Base-by-base conservation (phyloP, 176 grass and related monocot species). In the Otatea glauca region DNA sequence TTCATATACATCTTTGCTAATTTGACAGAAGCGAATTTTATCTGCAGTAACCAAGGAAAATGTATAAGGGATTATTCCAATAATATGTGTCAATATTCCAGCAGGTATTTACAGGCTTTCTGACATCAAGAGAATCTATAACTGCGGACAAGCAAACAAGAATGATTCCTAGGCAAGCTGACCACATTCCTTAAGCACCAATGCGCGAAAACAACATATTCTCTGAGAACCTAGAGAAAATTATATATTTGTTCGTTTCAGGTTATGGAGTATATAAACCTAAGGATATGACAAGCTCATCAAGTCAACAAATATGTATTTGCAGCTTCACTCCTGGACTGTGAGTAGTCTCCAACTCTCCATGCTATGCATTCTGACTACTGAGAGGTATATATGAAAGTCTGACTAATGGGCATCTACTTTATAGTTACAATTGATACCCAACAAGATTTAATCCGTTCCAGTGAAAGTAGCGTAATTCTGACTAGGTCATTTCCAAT, bases 11-110 rank as follows among this genome's bases (percentile, higher is more conserved):
- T 94, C 75, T 99, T 99, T 18, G 93, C 96, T 87, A 99, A 79
- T 67, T 94, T 99, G 5, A 99, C 96, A 4, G 96, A 99, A 45
- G 93, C 92, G 88, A 98, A 95, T 86, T 98, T 98, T 89, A 98
- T 98, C 93, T 98, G 87, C 55, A 88, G 62, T 34, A 54, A 45
- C 9, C 61, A 72, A 75, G 48, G 9, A 66, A 64, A 58, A 53
- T 17, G 53, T 11, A 76, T 70, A 54, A 53, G 41, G 29, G 3
- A 68, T 55, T 56, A 76, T 14, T 65, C 74, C 10, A 44, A 65
- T 29, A 45, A 53, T 69, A 60, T 23, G 66, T 37, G 77, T 65
- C 62, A 49, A 32, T 25, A 48, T 20, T 62, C 27, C 65, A 68
- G 47, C n/a, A 73, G 27, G 24, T 56, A 5, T 45, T 70, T 44